Base-by-base conservation (phyloP, 2,329 filamentous ascomycete genomes). In the Leptographium lundbergii region DNA sequence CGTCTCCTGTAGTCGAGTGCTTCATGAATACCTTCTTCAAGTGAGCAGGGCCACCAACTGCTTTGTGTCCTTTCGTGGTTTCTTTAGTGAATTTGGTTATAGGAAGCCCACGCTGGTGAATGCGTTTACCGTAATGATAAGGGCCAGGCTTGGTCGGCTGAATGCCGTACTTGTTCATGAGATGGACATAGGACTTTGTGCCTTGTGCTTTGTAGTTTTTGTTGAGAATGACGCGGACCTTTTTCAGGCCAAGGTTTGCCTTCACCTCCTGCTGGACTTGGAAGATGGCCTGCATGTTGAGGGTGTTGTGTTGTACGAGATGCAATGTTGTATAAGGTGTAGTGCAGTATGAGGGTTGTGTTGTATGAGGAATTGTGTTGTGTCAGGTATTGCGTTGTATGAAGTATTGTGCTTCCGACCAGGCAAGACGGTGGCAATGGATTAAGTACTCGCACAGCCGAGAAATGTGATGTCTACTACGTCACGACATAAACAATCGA, bases 131-230 rank as follows among this genome's bases (percentile, higher is more conserved):
- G 61, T 80, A 74, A 62, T 75, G 76, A 70, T 82, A 88, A 9
- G 82, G 85, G 5, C 85, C 84, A 1, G 78, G 76, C 62, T 59
- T 59, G 14, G 63, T 66, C 39, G 63, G 63, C 57, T 61, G 34
- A 57, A 65, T 63, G 54, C 59, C 61, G 45, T 80, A 87, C 68
- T 84, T 85, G 67, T 78, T 78, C 65, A 87, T 70, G 10, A 80
- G 70, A 63, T 77, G 77, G 63, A 83, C 78, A 66, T 87, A 87
- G 36, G 82, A 84, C 70, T 85, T 87, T 61, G 74, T 74, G 54
- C 84, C 84, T 61, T 79, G 75, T 61, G 72, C 73, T 65, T 79
- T 71, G 69, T 86, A 85, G 65, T 82, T 81, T 58, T 75, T 71
- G 71, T 87, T 87, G 65, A 75, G 75, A 34, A 81, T 71, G 58